Evolutionary conservation across 768 basidiomycete genomes (phyloP), one percentile per base, ranked within the genome.

Genomic region (Termitomyces sp.): DNA sequence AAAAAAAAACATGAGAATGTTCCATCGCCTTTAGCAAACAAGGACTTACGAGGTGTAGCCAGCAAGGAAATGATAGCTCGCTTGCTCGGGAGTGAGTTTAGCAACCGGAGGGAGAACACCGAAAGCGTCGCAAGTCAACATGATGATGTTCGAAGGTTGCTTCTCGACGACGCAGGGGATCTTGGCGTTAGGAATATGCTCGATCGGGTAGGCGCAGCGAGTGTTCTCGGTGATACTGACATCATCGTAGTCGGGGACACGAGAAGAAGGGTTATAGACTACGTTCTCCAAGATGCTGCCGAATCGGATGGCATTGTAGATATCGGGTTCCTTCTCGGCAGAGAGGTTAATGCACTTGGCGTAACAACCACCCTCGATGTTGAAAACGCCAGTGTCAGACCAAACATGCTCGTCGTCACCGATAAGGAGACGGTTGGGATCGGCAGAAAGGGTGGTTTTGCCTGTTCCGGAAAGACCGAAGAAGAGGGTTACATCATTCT

Each of bases 381-480:
- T 98, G 86, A 99, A 99, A 59, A 99, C 96, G 67, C 97, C 97
- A 17, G 80, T 88, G 73, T 99, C 97, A 16, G 93, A 94, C 97
- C 97, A 99, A 67, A 99, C 97, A 70, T 99, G 97, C 75, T 98
- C 97, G 70, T 99, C 97, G 70, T 99, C 97, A 64, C 97, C 97
- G 63, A 98, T 98, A 59, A 99, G 85, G 52, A 90, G 76, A 59
- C 97, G 92, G 64, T 85, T 82, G 21, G 96, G 94, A 72, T 99
- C 97, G 30, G 97, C 94, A 12, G 96, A 98, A 49, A 98, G 86
- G 3, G 97, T 98, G 52, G 97, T 98, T 81, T 99, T 99, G 62
- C 97, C 97, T 2, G 97, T 99, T 39, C 97, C 97, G 30, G 91
- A 94, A 35, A 99, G 85, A 69, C 97, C 97, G 71, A 99, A 99